Evolutionary conservation across 495 filamentous ascomycete genomes (phyloP).

Genomic region (Letharia lupina): DNA sequence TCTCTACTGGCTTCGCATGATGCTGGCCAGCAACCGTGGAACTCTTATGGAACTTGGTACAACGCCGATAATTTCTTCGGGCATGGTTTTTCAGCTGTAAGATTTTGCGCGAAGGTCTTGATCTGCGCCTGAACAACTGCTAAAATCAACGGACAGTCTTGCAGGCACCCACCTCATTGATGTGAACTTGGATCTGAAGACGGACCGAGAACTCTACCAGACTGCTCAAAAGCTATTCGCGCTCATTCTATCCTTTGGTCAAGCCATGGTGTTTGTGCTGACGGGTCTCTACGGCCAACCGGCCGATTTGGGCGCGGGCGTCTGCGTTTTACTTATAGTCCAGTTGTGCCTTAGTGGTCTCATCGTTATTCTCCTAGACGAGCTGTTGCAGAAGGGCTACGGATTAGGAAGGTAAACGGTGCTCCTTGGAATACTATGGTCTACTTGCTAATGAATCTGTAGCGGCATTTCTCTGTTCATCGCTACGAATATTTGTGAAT

Average conservation of each 20-base stretch:
- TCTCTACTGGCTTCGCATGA: conserved; percentile 99
- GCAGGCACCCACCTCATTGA: conserved; percentile 99
- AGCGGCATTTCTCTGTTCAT: conserved; percentile 96
- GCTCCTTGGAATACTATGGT: not conserved
- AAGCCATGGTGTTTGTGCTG: conserved; percentile 83
- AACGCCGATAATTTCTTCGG: conserved; percentile 97
- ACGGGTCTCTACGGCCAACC: conserved; percentile 97
- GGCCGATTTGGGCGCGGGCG: conserved; percentile 90
- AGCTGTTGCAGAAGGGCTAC: conserved; percentile 99
- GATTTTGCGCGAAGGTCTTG: conserved; percentile 30
- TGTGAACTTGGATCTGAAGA: conserved; percentile 98
- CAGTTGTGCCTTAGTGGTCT: conserved; percentile 95
- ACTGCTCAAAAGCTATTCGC: conserved; percentile 99
- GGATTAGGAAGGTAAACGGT: conserved; percentile 64
- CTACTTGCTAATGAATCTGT: not conserved
- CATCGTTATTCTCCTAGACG: conserved; percentile 97
- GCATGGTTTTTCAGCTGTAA: conserved; percentile 89
- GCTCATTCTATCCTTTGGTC: conserved; percentile 93
- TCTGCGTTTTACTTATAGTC: conserved; percentile 93
- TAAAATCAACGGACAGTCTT: conserved; percentile 53
- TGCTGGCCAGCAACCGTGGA: conserved; percentile 97
- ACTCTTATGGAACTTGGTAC: conserved; percentile 99
- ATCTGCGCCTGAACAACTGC: conserved; percentile 16
- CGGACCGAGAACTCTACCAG: conserved; percentile 98
- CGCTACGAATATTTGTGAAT: conserved; percentile 99